phyloP scores from a whole-genome alignment of 768 basidiomycete species.

The Favolaschia claudopus region DNA sequence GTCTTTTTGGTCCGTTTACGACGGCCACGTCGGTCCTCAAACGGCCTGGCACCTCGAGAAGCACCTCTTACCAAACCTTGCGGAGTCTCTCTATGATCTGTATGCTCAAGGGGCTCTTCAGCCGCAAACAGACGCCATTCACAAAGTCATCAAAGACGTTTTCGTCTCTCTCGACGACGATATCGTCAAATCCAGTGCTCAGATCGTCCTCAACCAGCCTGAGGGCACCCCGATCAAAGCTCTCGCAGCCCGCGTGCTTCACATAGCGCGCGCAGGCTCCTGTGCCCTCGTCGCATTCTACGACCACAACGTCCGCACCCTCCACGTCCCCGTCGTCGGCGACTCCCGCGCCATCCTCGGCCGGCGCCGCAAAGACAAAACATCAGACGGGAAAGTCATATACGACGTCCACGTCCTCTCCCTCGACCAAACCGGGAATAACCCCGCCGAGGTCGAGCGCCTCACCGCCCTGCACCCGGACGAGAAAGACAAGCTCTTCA shows the following conservation, averaged over 20 bases:
- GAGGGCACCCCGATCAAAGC: conserved; percentile 23
- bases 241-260: conserved; percentile 38
- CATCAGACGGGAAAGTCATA: conserved; percentile 32
- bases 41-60: conserved; percentile 12
- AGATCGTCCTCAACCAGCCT: conserved; percentile 32
- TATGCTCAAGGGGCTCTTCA: conserved; percentile 6
- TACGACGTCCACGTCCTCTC: conserved; percentile 52
- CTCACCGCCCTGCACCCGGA: conserved; percentile 47
- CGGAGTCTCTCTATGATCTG: not conserved
- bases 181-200: conserved; percentile 44
- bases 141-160: conserved; percentile 42
- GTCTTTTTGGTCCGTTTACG: conserved; percentile 25
- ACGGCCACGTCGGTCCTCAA: conserved; percentile 23
- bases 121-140: conserved; percentile 40
- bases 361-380: conserved; percentile 34
- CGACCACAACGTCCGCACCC: conserved; percentile 44
- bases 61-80: conserved; percentile 7
- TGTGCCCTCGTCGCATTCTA: conserved; percentile 56
- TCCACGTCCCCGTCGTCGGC: conserved; percentile 54
- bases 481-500: conserved; percentile 44
- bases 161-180: conserved; percentile 50
- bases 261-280: conserved; percentile 46
- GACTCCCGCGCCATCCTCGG: conserved; percentile 60
- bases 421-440: conserved; percentile 48
- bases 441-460: conserved; percentile 47